A percentile compares a stretch with the other conserved stretches of the same genome.
Evolutionary conservation across 2,329 filamentous ascomycete species (phyloP).

Genomic region (Chalaropsis thielavioides): DNA sequence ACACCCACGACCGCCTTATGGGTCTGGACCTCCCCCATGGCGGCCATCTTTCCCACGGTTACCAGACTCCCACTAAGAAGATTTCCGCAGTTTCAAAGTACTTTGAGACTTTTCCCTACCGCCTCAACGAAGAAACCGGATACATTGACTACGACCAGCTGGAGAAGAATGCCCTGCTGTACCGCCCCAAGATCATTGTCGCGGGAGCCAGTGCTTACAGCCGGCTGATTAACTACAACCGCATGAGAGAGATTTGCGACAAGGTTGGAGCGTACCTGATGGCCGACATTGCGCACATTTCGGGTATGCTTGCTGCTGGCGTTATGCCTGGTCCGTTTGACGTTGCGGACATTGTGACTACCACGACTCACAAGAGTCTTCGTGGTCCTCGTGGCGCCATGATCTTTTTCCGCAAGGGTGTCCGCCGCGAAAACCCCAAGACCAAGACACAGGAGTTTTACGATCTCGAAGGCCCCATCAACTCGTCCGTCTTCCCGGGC

Average conservation of each 20-base stretch:
- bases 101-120: conserved; percentile 95
- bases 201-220: conserved; percentile 93
- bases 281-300: conserved; percentile 95
- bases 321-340: conserved; percentile 83
- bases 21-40: conserved; percentile 92
- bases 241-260: conserved; percentile 80
- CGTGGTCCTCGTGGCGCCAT: conserved; percentile 89
- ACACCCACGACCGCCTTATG: conserved; percentile 91
- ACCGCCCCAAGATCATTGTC: conserved; percentile 90
- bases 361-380: conserved; percentile 94
- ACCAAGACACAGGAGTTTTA: conserved; percentile 75
- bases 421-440: conserved; percentile 69
- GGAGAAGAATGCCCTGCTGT: conserved; percentile 72
- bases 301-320: conserved; percentile 79
- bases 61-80: conserved; percentile 86
- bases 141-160: conserved; percentile 90
- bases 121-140: conserved; percentile 76
- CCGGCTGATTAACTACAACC: conserved; percentile 85
- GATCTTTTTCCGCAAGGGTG: conserved; percentile 96
- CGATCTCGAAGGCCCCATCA: conserved; percentile 85
- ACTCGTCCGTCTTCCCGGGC: conserved; percentile 91
- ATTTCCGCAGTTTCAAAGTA: conserved; percentile 99
- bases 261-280: conserved; percentile 86
- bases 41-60: conserved; percentile 90
- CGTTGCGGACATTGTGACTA: conserved; percentile 88